These are phyloP conservation scores for Polyplosphaeria fusca DNA, from an alignment of 495 filamentous ascomycete species.

Conservation along the genomic window DNA sequence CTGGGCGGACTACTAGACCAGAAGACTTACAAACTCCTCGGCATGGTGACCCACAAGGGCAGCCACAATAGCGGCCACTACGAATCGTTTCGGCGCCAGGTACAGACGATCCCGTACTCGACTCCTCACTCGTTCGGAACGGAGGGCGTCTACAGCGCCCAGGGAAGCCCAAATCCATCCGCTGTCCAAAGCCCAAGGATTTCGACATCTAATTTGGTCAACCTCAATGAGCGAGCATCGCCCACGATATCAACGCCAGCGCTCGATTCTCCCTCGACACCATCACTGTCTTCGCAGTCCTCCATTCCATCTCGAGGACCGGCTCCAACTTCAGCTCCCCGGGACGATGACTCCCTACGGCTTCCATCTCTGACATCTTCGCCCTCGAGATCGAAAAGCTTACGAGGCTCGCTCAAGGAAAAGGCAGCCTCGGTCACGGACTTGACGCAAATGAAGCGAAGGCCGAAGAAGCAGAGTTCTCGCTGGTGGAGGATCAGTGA, in stretches of 20 bases:
- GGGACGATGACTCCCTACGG: conserved; percentile 32
- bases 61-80: conserved; percentile 97
- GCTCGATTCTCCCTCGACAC: conserved; percentile 44
- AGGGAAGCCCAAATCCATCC: conserved; percentile 49
- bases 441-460: conserved; percentile 45
- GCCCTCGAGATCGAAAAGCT: conserved; percentile 12
- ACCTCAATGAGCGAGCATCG: conserved; percentile 11
- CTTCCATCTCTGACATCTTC: conserved; percentile 7
- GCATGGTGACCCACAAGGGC: conserved; percentile 89
- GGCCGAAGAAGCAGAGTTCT: conserved; percentile 57
- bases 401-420: conserved; percentile 29
- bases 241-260: conserved; percentile 7
- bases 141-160: conserved; percentile 64
- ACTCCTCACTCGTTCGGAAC: conserved; percentile 74
- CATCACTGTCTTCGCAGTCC: conserved; percentile 46
- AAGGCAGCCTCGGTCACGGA: conserved; percentile 33
- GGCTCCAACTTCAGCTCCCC: conserved; percentile 42
- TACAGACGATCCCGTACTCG: conserved; percentile 65
- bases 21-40: conserved; percentile 78
- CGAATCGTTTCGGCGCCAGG: conserved; percentile 90
- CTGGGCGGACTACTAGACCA: conserved; percentile 76
- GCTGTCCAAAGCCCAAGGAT: conserved; percentile 38
- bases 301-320: conserved; percentile 27
- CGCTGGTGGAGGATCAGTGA: conserved; percentile 99
- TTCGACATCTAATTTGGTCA: conserved; percentile 24